Conservation (phyloP, 805 yeast genomes). For the Myxozyma melibiosi region DNA sequence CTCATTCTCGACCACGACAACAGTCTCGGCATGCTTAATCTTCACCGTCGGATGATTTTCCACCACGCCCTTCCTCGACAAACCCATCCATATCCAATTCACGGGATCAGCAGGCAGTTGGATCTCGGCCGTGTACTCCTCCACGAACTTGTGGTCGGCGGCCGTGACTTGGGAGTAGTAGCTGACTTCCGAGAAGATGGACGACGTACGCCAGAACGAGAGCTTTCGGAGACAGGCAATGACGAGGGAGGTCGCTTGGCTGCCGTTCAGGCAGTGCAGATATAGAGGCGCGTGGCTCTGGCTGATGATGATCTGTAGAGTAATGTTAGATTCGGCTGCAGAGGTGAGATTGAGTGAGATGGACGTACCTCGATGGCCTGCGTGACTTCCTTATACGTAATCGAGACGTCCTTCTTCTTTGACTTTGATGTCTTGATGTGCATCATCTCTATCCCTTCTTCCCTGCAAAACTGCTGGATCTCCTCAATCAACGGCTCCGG, state of each 20-base stretch:
- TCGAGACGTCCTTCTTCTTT: constrained; percentile 80
- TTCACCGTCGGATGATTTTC: constrained; percentile 55
- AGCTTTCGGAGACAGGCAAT: constrained; percentile 84
- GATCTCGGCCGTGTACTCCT: constrained; percentile 69
- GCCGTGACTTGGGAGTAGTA: constrained; percentile 76
- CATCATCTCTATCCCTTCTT: constrained; percentile 58
- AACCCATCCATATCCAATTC: constrained; percentile 68
- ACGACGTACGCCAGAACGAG: constrained; percentile 84
- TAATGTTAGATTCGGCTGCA: not conserved
- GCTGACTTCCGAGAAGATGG: constrained; percentile 83
- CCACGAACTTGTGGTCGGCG: constrained; percentile 82
- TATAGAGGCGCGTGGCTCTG: constrained; percentile 68
- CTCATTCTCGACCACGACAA: not conserved
- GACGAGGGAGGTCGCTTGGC: constrained; percentile 79
- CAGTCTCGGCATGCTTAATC: constrained; percentile 22
- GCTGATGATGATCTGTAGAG: constrained; percentile 54
- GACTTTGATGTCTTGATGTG: constrained; percentile 46
- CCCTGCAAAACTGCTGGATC: constrained; percentile 55
- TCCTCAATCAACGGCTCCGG: constrained; percentile 66
- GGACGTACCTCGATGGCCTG: constrained; percentile 52
- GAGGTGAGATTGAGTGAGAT: not conserved
- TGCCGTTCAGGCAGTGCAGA: constrained; percentile 87
- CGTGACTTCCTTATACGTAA: constrained; percentile 64
- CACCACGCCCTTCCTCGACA: constrained; percentile 56
- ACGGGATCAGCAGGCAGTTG: constrained; percentile 56